These are phyloP conservation scores for Curvularia lunata DNA, from an alignment of 2,329 filamentous ascomycete species.

Conservation along the genomic window DNA sequence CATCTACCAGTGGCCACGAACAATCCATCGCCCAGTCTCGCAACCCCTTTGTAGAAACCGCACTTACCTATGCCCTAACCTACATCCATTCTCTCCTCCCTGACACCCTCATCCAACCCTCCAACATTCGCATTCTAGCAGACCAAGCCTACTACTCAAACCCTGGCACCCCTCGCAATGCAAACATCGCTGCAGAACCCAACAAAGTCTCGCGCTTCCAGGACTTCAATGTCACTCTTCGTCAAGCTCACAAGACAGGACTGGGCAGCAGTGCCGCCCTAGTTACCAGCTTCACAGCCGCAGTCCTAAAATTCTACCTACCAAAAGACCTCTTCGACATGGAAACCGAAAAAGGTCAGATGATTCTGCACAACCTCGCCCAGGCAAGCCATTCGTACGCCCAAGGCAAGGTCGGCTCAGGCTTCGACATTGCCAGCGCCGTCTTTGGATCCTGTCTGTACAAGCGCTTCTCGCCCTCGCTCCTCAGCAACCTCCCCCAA, in stretches of 20 bases:
- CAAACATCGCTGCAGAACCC: slow-evolving; percentile 4
- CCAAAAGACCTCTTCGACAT: slow-evolving; percentile 64
- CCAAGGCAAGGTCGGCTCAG: slow-evolving; percentile 94
- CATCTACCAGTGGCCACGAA: slow-evolving; percentile 40
- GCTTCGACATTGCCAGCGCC: slow-evolving; percentile 92
- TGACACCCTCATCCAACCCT: slow-evolving; percentile 65
- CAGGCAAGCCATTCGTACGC: slow-evolving; percentile 94
- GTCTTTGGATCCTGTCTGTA: slow-evolving; percentile 93
- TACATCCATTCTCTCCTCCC: slow-evolving; percentile 68
- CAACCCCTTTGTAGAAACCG: slow-evolving; percentile 93
- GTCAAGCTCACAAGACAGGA: slow-evolving; percentile 89
- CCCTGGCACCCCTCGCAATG: slow-evolving; percentile 28
- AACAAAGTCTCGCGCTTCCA: slow-evolving; percentile 65
- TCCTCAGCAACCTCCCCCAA: slow-evolving; percentile 72
- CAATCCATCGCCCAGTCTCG: slow-evolving; percentile 53
- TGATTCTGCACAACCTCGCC: slow-evolving; percentile 84
- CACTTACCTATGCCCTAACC: slow-evolving; percentile 83
- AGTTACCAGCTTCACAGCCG: slow-evolving; percentile 83
- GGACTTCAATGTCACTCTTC: slow-evolving; percentile 76
- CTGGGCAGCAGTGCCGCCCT: slow-evolving; percentile 93
- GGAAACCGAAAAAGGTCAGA: slow-evolving; percentile 59
- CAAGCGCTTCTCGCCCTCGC: slow-evolving; percentile 83
- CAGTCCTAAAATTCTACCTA: slow-evolving; percentile 78
- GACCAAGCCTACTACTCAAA: slow-evolving; percentile 95
- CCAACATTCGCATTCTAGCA: slow-evolving; percentile 84